Conservation (phyloP, 2,329 filamentous ascomycete genomes). For the Penicillium sp. region DNA sequence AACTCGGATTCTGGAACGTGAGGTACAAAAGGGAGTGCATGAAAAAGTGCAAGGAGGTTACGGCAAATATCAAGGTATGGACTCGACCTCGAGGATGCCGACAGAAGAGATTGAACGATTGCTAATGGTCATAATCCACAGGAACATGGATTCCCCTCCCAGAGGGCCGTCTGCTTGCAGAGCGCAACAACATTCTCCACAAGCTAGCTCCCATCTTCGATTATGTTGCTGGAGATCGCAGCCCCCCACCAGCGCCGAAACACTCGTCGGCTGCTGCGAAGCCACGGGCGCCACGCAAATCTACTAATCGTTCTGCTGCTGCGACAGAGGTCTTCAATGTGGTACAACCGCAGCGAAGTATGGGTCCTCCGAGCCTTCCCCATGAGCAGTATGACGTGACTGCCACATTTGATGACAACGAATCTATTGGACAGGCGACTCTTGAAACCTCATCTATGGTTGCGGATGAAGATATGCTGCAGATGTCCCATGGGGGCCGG, state of each 20-base stretch:
- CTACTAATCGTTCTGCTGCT: slow-evolving; percentile 51
- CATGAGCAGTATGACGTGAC: slow-evolving; percentile 65
- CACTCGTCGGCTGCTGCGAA: slow-evolving; percentile 68
- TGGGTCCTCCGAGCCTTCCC: slow-evolving; percentile 36
- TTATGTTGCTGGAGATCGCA: slow-evolving; percentile 75
- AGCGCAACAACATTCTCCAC: slow-evolving; percentile 79
- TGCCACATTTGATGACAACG: slow-evolving; percentile 64
- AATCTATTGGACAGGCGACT: slow-evolving; percentile 76
- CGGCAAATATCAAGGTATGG: slow-evolving; percentile 88
- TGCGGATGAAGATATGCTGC: slow-evolving; percentile 73
- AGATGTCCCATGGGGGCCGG: slow-evolving; percentile 57
- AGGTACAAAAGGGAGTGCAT: slow-evolving; percentile 92
- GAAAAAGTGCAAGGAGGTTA: slow-evolving; percentile 98
- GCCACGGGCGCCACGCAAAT: slow-evolving; percentile 67
- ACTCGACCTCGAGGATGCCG: slow-evolving; percentile 3
- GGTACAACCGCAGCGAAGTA: slow-evolving; percentile 29
- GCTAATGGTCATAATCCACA: slow-evolving; percentile 32
- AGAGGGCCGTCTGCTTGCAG: slow-evolving; percentile 73
- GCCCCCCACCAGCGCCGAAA: slow-evolving; percentile 87
- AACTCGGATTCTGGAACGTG: slow-evolving; percentile 89
- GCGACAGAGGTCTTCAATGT: slow-evolving; percentile 31
- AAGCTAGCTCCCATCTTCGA: slow-evolving; percentile 85
- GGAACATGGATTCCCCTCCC: slow-evolving; percentile 94
- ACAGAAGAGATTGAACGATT: not conserved
- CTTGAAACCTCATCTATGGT: slow-evolving; percentile 79